These are phyloP conservation scores for Peterozyma toletana DNA, from an alignment of 805 yeast species.

Conservation along the genomic window DNA sequence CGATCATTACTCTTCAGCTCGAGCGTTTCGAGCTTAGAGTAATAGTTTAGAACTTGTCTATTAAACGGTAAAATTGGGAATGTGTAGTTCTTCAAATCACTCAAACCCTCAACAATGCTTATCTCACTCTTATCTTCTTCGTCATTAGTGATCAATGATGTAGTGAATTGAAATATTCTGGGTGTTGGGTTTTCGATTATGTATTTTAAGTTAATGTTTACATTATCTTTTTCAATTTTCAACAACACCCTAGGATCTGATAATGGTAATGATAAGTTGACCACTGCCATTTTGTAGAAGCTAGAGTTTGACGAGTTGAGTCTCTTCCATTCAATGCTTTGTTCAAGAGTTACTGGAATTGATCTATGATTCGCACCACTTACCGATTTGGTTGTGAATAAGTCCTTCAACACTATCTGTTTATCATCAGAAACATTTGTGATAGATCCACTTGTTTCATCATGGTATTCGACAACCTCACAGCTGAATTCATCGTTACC, in stretches of 20 bases:
- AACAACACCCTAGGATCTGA: slow-evolving; percentile 65
- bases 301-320: too few relatives aligned
- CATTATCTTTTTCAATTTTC: slow-evolving; percentile 17
- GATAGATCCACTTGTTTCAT: background rate
- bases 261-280: slow-evolving; percentile 41
- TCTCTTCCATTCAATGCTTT: slow-evolving; percentile 25
- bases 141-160: slow-evolving; percentile 16
- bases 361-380: slow-evolving; percentile 32
- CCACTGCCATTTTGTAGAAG: too few relatives aligned
- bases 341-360: slow-evolving; percentile 21
- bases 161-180: slow-evolving; percentile 51
- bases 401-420: slow-evolving; percentile 10
- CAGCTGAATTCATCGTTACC: slow-evolving; percentile 28
- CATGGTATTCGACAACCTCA: slow-evolving; percentile 10
- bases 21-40: slow-evolving; percentile 12
- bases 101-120: slow-evolving; percentile 12
- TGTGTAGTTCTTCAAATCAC: slow-evolving; percentile 23
- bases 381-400: slow-evolving; percentile 28
- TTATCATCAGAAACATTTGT: slow-evolving; percentile 7
- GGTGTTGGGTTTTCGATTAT: slow-evolving; percentile 72
- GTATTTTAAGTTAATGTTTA: slow-evolving; percentile 30
- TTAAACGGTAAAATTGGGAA: slow-evolving; percentile 60
- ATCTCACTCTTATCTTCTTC: slow-evolving; percentile 13
- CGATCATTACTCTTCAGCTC: slow-evolving; percentile 10
- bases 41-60: slow-evolving; percentile 32